A percentile compares a stretch with the other conserved stretches of the same genome.
Evolutionary conservation across 2,329 filamentous ascomycete genomes (phyloP).

Genomic region (Apiospora hydei): DNA sequence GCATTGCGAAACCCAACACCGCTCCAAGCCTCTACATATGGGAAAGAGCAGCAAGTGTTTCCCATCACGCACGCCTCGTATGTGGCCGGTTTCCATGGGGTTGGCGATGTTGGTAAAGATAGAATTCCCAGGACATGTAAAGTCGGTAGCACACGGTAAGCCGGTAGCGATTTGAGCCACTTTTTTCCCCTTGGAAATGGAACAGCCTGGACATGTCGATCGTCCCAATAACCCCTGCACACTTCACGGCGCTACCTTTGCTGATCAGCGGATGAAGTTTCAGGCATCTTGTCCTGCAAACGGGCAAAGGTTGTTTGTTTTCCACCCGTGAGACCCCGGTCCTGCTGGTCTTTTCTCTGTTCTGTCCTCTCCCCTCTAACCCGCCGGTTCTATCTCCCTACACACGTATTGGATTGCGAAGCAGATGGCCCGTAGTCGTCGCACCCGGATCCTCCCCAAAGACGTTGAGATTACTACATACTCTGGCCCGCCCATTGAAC

Average conservation of each 20-base stretch:
- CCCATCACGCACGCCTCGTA: neutral
- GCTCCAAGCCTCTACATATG: neutral
- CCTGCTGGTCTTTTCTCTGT: neutral
- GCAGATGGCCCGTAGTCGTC: conserved; percentile 9
- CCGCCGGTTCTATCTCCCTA: neutral
- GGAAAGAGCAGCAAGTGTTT: neutral
- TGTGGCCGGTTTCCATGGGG: neutral
- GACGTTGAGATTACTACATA: conserved; percentile 1
- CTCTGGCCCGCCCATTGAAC: neutral
- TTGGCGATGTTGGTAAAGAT: neutral
- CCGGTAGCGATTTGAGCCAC: conserved; percentile 10
- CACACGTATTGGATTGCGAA: neutral
- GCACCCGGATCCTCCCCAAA: neutral
- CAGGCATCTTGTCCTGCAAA: conserved; percentile 20
- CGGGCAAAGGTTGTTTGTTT: conserved; percentile 13
- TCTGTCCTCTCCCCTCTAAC: neutral
- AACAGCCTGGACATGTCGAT: conserved; percentile 18
- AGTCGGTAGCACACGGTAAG: neutral
- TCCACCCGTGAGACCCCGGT: neutral
- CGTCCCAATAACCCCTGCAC: neutral
- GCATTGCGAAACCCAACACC: neutral
- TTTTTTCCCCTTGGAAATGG: neutral
- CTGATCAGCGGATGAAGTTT: conserved; percentile 13
- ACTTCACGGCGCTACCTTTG: conserved; percentile 16
- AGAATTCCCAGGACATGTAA: neutral